These are phyloP conservation scores for Tirmania nivea DNA, from an alignment of 495 filamentous ascomycete genomes.

Conservation along the genomic window DNA sequence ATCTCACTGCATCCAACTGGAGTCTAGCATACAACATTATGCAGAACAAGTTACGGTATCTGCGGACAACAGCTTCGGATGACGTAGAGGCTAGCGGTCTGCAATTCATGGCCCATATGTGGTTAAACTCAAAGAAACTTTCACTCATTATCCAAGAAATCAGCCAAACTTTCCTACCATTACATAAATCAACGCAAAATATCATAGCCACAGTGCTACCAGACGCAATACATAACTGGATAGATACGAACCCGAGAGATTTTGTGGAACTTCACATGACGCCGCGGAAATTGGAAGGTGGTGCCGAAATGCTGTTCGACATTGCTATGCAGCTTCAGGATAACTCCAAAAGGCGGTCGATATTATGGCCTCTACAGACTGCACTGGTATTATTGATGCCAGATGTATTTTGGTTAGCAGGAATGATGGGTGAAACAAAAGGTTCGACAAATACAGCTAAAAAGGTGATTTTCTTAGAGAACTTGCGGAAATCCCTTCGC, in stretches of 20 bases:
- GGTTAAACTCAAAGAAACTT: constrained; percentile 38
- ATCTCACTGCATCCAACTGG: constrained; percentile 40
- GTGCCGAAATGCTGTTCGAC: constrained; percentile 41
- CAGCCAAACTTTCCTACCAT: constrained; percentile 38
- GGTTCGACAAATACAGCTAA: constrained; percentile 30
- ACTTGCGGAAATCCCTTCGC: constrained; percentile 33
- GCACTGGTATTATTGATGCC: constrained; percentile 38
- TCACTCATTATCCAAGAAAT: constrained; percentile 38
- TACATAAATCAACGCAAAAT: constrained; percentile 39
- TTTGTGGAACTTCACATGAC: constrained; percentile 36
- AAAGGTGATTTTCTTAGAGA: constrained; percentile 39
- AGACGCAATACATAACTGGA: constrained; percentile 37
- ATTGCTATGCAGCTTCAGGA: constrained; percentile 37
- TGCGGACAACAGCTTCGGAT: constrained; percentile 24
- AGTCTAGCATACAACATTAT: constrained; percentile 33
- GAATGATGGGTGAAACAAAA: constrained; percentile 37
- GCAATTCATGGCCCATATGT: constrained; percentile 34
- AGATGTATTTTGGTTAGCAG: constrained; percentile 42
- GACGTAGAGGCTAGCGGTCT: constrained; percentile 31
- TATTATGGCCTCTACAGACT: constrained; percentile 40
- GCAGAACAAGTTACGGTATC: constrained; percentile 24
- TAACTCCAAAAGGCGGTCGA: constrained; percentile 27
- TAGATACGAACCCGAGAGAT: constrained; percentile 38
- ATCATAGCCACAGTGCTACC: constrained; percentile 36
- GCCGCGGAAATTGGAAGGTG: constrained; percentile 35